phyloP scores from a whole-genome alignment of 2,329 filamentous ascomycete species.

The Apiospora koreana region DNA sequence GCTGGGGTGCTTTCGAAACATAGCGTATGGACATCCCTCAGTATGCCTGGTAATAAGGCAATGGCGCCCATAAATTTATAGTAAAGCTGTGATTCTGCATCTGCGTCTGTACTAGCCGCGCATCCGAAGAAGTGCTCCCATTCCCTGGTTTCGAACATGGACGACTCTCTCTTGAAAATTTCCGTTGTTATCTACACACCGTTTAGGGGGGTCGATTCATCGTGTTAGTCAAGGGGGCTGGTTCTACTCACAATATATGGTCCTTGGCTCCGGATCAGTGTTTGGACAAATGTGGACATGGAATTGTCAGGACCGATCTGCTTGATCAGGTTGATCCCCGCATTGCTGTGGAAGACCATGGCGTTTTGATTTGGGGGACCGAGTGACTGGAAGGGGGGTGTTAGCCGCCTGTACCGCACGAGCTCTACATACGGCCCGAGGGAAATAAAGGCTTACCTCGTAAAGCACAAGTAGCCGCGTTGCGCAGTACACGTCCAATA shows the following conservation, averaged over 20 bases:
- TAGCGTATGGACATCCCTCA: not conserved
- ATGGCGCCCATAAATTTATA: not conserved
- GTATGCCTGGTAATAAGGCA: not conserved
- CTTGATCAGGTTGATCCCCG: not conserved
- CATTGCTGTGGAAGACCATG: not conserved
- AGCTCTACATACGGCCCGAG: not conserved
- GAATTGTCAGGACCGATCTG: not conserved
- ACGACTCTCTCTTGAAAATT: not conserved
- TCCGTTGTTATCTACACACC: not conserved
- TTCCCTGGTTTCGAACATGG: not conserved
- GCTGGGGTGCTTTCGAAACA: too few relatives aligned
- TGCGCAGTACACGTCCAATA: not conserved
- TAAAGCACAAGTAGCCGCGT: not conserved
- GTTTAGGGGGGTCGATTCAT: not conserved
- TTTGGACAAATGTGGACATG: not conserved
- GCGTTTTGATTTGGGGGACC: not conserved
- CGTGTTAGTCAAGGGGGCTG: rapidly evolving
- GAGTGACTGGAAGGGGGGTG: not conserved
- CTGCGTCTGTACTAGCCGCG: not conserved
- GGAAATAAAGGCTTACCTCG: not conserved
- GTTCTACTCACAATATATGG: not conserved
- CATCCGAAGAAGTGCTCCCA: not conserved
- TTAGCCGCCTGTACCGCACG: not conserved
- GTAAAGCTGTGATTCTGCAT: not conserved
- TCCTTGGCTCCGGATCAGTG: not conserved